Percentiles rank a stretch among this genome's conserved stretches.
These are phyloP conservation scores for Trypanosoma grayi DNA, from an alignment of 208 protist genomes.

Conservation along the genomic window DNA sequence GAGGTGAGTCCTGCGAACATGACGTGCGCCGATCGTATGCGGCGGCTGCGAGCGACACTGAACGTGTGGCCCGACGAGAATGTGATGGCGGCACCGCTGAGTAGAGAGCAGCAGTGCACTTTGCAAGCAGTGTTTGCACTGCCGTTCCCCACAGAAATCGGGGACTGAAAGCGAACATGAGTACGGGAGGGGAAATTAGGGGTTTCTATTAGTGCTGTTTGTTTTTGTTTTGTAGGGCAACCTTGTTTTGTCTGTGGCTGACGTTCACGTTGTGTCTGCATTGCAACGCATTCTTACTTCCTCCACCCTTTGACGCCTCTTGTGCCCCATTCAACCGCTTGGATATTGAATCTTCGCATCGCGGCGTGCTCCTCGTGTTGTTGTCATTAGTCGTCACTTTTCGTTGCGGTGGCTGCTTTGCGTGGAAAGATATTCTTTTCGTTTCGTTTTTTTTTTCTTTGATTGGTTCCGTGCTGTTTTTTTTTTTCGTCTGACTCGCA, in stretches of 20 bases:
- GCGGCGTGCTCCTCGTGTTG: too few relatives aligned
- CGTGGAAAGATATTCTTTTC: too few relatives aligned
- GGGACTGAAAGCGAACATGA: too few relatives aligned
- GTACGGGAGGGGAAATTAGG: background rate
- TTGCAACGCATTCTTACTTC: too few relatives aligned
- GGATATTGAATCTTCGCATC: too few relatives aligned
- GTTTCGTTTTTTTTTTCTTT: conserved; percentile 16
- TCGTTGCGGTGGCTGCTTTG: background rate
- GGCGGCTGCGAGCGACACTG: conserved; percentile 41
- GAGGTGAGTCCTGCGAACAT: conserved; percentile 50
- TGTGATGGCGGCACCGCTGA: conserved; percentile 39
- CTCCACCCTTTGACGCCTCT: too few relatives aligned
- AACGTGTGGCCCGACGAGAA: conserved; percentile 53
- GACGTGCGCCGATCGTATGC: conserved; percentile 48
- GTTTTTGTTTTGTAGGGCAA: background rate
- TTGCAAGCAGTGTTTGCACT: conserved; percentile 53
- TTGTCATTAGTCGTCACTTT: too few relatives aligned
- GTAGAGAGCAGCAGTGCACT: conserved; percentile 32
- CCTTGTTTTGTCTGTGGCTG: too few relatives aligned
- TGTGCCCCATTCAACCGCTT: too few relatives aligned
- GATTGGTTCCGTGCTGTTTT: background rate
- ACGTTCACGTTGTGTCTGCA: too few relatives aligned
- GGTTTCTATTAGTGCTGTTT: conserved; percentile 2
- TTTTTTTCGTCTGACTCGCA: conserved; percentile 1
- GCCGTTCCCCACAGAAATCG: conserved; percentile 56